These are phyloP conservation scores for Spathaspora sp. DNA, from an alignment of 805 yeast species.

Conservation along the genomic window DNA sequence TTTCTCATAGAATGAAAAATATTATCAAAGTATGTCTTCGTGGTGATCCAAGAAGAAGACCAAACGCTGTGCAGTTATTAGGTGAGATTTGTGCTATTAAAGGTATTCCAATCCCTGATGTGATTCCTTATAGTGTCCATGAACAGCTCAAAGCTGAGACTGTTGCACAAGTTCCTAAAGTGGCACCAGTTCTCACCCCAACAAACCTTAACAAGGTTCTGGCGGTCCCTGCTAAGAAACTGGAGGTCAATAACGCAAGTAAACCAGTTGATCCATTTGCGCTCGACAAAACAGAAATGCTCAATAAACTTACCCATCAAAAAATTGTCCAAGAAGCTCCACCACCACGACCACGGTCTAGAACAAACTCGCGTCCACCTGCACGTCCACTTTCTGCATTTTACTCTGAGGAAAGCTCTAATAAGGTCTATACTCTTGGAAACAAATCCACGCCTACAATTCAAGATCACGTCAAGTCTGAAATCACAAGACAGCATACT, in stretches of 20 bases:
- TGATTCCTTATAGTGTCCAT: constrained; percentile 38
- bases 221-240: not conserved
- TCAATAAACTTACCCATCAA: constrained; percentile 6
- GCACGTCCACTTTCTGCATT: constrained; percentile 8
- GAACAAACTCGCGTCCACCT: not conserved
- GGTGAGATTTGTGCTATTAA: constrained; percentile 66
- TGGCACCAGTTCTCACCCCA: not conserved
- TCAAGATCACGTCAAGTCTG: constrained; percentile 30
- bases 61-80: constrained; percentile 66
- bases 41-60: constrained; percentile 68
- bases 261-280: constrained; percentile 39
- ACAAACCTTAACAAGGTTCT: not conserved
- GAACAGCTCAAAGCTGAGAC: constrained; percentile 10
- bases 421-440: constrained; percentile 5
- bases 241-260: not conserved
- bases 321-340: constrained; percentile 5
- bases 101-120: constrained; percentile 40
- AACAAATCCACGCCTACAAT: constrained; percentile 18
- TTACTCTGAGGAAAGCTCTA: constrained; percentile 4
- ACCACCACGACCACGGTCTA: constrained; percentile 4
- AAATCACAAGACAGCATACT: constrained; percentile 24
- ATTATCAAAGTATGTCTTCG: constrained; percentile 58
- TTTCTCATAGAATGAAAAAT: constrained; percentile 60
- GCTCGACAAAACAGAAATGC: constrained; percentile 36
- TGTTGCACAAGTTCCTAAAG: not conserved